phyloP scores from a whole-genome alignment of 768 basidiomycete species.

The Auricularia heimuer region DNA sequence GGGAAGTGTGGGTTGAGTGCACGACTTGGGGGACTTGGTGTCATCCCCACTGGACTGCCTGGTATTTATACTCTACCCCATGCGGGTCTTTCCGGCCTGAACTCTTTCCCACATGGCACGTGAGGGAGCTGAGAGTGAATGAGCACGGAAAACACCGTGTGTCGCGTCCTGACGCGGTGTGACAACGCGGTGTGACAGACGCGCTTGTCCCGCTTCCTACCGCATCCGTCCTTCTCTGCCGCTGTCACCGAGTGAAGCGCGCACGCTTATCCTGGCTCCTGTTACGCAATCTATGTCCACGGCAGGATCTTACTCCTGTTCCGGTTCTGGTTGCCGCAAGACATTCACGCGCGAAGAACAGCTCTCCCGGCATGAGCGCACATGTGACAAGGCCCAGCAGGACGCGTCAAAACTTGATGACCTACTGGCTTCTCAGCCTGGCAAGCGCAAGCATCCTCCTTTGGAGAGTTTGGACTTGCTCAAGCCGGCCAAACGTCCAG shows the following conservation, averaged over 20 bases:
- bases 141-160: background rate
- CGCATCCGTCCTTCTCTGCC: background rate
- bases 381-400: background rate
- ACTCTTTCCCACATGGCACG: background rate
- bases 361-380: background rate
- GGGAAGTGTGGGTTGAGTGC: no score
- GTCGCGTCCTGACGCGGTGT: background rate
- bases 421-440: background rate
- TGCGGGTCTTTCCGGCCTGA: background rate
- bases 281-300: background rate
- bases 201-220: background rate
- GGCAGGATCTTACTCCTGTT: background rate
- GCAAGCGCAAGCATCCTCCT: background rate
- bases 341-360: background rate
- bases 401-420: background rate
- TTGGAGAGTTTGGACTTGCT: background rate
- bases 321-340: background rate
- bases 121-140: background rate
- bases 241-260: background rate
- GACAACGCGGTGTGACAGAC: background rate
- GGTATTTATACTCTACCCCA: background rate
- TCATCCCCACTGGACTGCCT: background rate
- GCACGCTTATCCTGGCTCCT: background rate
- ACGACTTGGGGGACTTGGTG: no score
- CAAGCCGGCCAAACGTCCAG: background rate